Evolutionary conservation across 116 monocot species (phyloP).

Genomic region (Posidonia oceanica): DNA sequence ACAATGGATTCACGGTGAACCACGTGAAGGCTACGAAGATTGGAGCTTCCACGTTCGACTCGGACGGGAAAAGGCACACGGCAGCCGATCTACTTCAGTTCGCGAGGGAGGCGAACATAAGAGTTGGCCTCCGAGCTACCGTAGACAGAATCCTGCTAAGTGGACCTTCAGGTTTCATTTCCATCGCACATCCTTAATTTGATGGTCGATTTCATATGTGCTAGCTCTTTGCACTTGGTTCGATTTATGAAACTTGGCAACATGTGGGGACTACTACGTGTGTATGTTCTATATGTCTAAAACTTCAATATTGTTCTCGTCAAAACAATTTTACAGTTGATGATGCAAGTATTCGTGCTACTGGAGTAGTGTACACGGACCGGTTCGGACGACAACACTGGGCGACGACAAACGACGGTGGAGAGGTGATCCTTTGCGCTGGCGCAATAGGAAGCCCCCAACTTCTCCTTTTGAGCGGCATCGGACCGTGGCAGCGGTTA

Average conservation of each 20-base stretch:
- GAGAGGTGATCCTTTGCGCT: conserved; percentile 36
- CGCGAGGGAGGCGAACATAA: conserved; percentile 32
- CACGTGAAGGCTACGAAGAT: conserved; percentile 68
- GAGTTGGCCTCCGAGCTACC: conserved; percentile 42
- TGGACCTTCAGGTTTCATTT: conserved; percentile 3
- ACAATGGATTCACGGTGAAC: conserved; percentile 55
- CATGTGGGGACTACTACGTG: too few species aligned
- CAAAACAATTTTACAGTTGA: too few species aligned
- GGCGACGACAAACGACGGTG: conserved; percentile 3
- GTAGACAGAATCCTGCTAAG: conserved; percentile 48
- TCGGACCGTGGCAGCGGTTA: conserved; percentile 51
- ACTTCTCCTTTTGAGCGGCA: conserved; percentile 71
- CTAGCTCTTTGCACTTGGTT: too few species aligned
- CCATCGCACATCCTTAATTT: not conserved
- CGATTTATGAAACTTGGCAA: too few species aligned
- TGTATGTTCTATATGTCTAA: too few species aligned
- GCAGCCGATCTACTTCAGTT: conserved; percentile 54
- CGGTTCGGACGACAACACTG: conserved; percentile 20
- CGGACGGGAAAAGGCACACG: conserved; percentile 32
- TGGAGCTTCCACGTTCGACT: conserved; percentile 57
- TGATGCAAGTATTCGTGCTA: conserved; percentile 5
- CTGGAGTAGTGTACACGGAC: conserved; percentile 46
- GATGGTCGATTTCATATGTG: too few species aligned
- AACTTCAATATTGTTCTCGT: too few species aligned
- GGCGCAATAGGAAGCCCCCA: conserved; percentile 75